phyloP scores from a whole-genome alignment of 75 land plant genomes.

The Sequoiadendron giganteum region DNA sequence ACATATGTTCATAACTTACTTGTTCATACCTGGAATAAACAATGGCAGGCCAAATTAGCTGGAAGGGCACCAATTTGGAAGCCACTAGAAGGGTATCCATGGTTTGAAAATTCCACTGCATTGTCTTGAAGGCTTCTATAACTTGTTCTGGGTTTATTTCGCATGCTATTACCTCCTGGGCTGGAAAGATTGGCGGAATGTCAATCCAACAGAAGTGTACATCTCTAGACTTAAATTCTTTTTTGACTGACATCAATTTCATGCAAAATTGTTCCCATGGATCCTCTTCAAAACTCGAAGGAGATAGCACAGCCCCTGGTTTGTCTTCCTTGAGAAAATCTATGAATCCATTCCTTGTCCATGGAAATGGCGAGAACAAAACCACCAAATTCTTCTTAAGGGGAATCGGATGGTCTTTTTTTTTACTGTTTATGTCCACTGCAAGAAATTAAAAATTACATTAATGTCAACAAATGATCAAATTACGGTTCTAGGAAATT shows the following conservation, averaged over 20 bases:
- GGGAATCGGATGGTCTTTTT: neutral
- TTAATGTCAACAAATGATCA: no score
- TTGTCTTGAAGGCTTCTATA: slow-evolving; percentile 24
- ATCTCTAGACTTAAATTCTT: slow-evolving; percentile 34
- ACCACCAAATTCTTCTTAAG: slow-evolving; percentile 57
- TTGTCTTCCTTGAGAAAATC: slow-evolving; percentile 26
- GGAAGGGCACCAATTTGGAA: slow-evolving; percentile 61
- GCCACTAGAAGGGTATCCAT: slow-evolving; percentile 57
- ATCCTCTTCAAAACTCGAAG: slow-evolving; percentile 11
- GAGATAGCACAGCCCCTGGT: neutral
- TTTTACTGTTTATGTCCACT: no score
- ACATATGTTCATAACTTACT: neutral
- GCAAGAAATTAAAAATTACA: no score
- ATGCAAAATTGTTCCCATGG: slow-evolving; percentile 23
- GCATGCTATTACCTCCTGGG: neutral
- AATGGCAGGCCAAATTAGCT: slow-evolving; percentile 65
- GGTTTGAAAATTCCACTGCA: slow-evolving; percentile 60
- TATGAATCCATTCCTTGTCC: slow-evolving; percentile 11
- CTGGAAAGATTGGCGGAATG: slow-evolving; percentile 25
- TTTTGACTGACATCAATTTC: slow-evolving; percentile 38
- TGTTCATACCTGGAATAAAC: slow-evolving; percentile 17
- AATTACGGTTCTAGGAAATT: no score
- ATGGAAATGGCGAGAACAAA: slow-evolving; percentile 47
- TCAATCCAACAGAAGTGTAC: slow-evolving; percentile 72
- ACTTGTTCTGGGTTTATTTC: slow-evolving; percentile 10